Conservation (phyloP, 192 early-diverging fungal genomes). For the Coemansia sp. region DNA sequence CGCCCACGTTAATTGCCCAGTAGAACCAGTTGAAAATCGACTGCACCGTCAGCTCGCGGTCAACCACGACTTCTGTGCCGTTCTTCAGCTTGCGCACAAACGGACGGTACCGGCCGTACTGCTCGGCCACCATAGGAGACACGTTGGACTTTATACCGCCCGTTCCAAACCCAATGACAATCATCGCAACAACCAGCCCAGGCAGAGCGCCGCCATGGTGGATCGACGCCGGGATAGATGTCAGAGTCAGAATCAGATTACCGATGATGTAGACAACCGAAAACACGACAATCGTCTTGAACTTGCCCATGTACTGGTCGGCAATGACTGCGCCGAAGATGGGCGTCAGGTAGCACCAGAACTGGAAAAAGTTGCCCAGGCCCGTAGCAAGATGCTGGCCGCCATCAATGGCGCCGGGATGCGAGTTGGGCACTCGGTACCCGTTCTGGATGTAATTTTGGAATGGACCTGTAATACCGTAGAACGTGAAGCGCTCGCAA, state of each 20-base stretch:
- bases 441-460: conserved; percentile 64
- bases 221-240: conserved; percentile 63
- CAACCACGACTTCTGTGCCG: conserved; percentile 63
- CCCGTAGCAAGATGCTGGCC: conserved; percentile 61
- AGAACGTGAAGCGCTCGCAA: conserved; percentile 64
- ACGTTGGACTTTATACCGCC: conserved; percentile 82
- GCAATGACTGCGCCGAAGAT: conserved; percentile 65
- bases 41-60: conserved; percentile 70
- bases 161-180: conserved; percentile 73
- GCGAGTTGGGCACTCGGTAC: conserved; percentile 43
- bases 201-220: conserved; percentile 59
- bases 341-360: conserved; percentile 64
- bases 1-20: conserved; percentile 66
- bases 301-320: conserved; percentile 76
- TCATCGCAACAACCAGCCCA: conserved; percentile 66
- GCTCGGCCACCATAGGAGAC: conserved; percentile 76
- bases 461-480: conserved; percentile 60
- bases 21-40: conserved; percentile 86
- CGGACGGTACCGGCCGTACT: conserved; percentile 59
- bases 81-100: conserved; percentile 60
- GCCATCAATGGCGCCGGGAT: conserved; percentile 57
- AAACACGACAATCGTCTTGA: conserved; percentile 70
- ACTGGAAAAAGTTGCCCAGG: conserved; percentile 63
- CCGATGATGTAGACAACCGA: conserved; percentile 66
- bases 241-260: conserved; percentile 61